Base-by-base conservation (phyloP, 495 filamentous ascomycete genomes). In the Mytilinidion resinicola region DNA sequence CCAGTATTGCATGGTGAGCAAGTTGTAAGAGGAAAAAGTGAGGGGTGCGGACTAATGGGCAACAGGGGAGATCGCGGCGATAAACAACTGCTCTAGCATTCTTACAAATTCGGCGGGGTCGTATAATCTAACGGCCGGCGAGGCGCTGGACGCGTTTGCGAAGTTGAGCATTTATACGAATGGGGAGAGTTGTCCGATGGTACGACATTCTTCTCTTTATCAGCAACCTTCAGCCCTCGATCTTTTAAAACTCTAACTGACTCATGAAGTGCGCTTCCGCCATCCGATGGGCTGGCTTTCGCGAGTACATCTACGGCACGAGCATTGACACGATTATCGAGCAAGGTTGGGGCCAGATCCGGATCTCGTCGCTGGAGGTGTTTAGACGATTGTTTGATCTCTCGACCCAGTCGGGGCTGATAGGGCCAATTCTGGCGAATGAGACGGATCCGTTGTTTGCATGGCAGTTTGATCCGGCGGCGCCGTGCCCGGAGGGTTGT, bases 151-250 rank as follows among this genome's bases (percentile, higher is more conserved):
- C 19, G 79, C 78, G 15, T 81, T 77, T 53, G 43, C 61, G n/a
- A 54, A 74, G 36, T 60, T 83, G 15, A 70, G 72, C 9, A 66
- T 82, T 4, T 83, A 83, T 67, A 83, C 80, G 8, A 82, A 78
- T 65, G 78, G 74, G 5, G 78, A 82, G 61, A 76, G 74, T 53
- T 83, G 80, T 66, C 78, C 78, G 8, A 83, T 82, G 76, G 25
- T n/a, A n/a, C 25, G 25, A 30, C 3, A 3, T 30, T 30, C 25
- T 6, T 30, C 3, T 30, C 25, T 30, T 6, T 30, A n/a, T n/a
- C n/a, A n/a, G n/a, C n/a, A n/a, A n/a, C n/a, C n/a, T n/a, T n/a
- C n/a, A n/a, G n/a, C n/a, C n/a, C n/a, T n/a, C n/a, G n/a, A n/a
- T n/a, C n/a, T n/a, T n/a, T n/a, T n/a, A n/a, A n/a, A n/a, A n/a